These are phyloP conservation scores for Trichoderma reesei DNA, from an alignment of 495 filamentous ascomycete species.

Conservation along the genomic window DNA sequence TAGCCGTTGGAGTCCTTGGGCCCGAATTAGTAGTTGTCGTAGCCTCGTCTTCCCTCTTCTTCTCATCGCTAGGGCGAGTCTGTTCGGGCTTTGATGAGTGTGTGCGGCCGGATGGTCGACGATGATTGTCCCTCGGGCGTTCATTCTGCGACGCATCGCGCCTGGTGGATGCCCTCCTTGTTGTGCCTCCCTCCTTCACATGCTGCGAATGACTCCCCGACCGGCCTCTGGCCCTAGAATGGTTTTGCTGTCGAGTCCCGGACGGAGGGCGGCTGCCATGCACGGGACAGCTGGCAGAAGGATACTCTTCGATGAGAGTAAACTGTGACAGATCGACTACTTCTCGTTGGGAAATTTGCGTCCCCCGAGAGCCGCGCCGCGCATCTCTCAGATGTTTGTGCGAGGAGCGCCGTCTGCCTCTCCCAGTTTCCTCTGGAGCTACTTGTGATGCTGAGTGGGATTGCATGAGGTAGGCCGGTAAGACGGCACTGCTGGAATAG, in stretches of 20 bases:
- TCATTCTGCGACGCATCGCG: background rate
- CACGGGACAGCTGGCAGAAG: slow-evolving; percentile 1
- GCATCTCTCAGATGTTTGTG: background rate
- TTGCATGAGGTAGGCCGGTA: background rate
- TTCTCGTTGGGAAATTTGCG: background rate
- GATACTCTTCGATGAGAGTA: slow-evolving; percentile 8
- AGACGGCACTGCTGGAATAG: background rate
- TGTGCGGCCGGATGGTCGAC: background rate
- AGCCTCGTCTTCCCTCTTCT: background rate
- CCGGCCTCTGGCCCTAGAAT: background rate
- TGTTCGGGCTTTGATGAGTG: background rate
- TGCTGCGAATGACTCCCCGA: background rate
- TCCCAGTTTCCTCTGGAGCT: background rate
- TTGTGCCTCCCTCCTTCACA: background rate
- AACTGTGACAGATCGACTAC: slow-evolving; percentile 4
- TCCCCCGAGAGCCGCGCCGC: background rate
- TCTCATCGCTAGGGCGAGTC: background rate
- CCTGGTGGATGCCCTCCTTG: background rate
- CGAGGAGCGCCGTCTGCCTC: background rate
- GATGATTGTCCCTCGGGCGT: background rate
- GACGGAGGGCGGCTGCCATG: background rate
- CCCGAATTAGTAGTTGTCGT: background rate
- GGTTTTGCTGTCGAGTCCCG: background rate
- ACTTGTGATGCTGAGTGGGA: background rate
- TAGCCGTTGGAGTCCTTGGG: background rate